Evolutionary conservation across 1,284 basidiomycete species (phyloP), one percentile per base, ranked within the genome.

Genomic region (Rhodofomes roseus): DNA sequence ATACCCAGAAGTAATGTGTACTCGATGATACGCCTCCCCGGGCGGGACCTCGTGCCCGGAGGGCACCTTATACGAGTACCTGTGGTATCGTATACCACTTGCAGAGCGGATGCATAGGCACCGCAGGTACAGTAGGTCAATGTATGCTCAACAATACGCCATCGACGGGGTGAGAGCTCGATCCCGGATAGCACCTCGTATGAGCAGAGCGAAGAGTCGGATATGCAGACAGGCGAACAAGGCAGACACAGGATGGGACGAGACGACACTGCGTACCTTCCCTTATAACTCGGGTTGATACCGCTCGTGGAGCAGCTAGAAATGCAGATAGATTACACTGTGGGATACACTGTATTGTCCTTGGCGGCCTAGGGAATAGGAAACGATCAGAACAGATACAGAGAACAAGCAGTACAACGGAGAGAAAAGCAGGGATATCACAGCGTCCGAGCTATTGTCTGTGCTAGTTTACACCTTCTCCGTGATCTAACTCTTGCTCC

Each of bases 81-180:
- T 12, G 41, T 14, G 23, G 20, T 31, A 34, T 53, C 23, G 53
- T 37, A 20, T 23, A 37, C 37, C 20, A 41, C 20, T 25, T 34
- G 8, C 8, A 4, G 27, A 29, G 53, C 52, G 52, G 22, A 27
- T 37, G 50, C 43, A n/a, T 25, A 36, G 40, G 18, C 54, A 2
- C 48, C 5, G 29, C 50, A 40, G 14, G 22, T 23, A 55, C 23
- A 37, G 23, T 18, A 14, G 7, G 20, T 76, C 58, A 46, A 64
- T 78, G 55, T 79, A 52, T 82, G 90, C 89, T 90, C 87, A 85
- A 89, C 79, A 73, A 92, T 92, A 92, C 90, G 86, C 90, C 88
- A 77, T 66, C 68, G 64, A 72, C 81, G 82, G 83, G 81, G 76
- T 82, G 80, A 76, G 74, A 68, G 68, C 80, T 90, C 77, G 69